Base-by-base conservation (phyloP, 345 rosid genomes). In the Heritiera littoralis region DNA sequence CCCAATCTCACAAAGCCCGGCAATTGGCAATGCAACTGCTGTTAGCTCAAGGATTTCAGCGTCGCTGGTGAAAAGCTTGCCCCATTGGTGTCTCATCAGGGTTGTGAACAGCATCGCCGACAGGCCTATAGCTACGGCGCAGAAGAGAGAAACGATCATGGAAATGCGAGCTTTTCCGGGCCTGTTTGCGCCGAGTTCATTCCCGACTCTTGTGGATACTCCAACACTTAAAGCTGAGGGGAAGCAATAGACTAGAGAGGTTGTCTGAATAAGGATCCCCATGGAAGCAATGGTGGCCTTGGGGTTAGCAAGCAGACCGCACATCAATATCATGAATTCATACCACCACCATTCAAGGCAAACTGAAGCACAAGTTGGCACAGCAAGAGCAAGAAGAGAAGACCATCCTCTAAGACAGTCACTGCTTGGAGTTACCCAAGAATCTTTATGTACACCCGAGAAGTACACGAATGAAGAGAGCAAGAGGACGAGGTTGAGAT, bases 301-400 rank as follows among this genome's bases (percentile, higher is more conserved):
- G 30, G 99, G 99, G 83, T 93, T 91, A 4, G 69, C 83, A 54
- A 96, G 88, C 52, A 96, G 90, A 23, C 98, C 98, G 59, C 95
- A 94, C 52, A 96, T 72, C 84, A 96, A 76, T 87, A 96, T 96
- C 98, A 94, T 96, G 78, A 96, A 84, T 82, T 96, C 99, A 30
- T 96, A 96, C 99, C 99, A 96, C 99, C 99, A 96, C 98, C 99
- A 96, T 74, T 96, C 99, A 35, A 96, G 91, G 80, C 99, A 96
- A 41, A 96, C 99, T 0, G 99, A 96, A 51, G 86, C 85, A 72
- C 99, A 96, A 64, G 91, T 96, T 7, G 99, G 99, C 64, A 96
- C 84, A 0, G 99, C 94, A 1, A 96, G 91, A 5, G 91, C 86
- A n/a, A 96, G 90, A 77, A 96, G 83, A 59, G 97, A 85, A 0